Base-by-base conservation (phyloP, 1,284 basidiomycete genomes). In the Vanrija sp. region DNA sequence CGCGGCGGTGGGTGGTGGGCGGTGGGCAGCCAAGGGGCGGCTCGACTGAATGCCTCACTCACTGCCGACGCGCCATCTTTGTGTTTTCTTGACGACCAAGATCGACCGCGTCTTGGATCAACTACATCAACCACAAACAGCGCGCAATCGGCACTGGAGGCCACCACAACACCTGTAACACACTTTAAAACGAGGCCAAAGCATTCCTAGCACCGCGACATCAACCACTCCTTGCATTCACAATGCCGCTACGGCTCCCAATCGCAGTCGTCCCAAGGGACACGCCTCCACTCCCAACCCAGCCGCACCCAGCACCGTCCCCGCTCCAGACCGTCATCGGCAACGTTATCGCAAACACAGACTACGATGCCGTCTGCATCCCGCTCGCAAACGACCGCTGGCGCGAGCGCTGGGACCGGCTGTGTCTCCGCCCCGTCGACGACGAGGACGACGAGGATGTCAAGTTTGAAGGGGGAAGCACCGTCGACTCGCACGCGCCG, bases 321-420 rank as follows among this genome's bases (percentile, higher is more conserved):
- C 73, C 74, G 1, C 60, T 77, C 0, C 67, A 73, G 38, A 53
- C 59, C 25, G 48, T 61, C 24, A 67, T 75, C 31, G 57, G 54
- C 22, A 49, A 64, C 36, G 72, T 73, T 1, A 57, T 75, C 47
- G 50, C 59, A 15, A 61, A 63, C 8, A 70, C 68, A 36, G 80
- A 81, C 45, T 83, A 82, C 62, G 79, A 80, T 56, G 61, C 71
- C 22, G 79, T 94, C 47, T 88, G 85, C 61, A 67, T 95, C n/a
- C 90, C 92, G 16, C 80, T 98, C 23, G 88, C 94, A 19, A 97
- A 89, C 59, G 81, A 82, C 22, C 82, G 81, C 31, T 98, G 95
- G 95, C 85, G 84, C 66, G 81, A 84, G 59, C 79, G 95, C 55
- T 98, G 96, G 95, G 83, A 84, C 62, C 80, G 85, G 38, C 87